Percentiles rank a stretch among this genome's conserved stretches.
Conservation (phyloP, 2,329 filamentous ascomycete genomes). For the Exophiala alcalophila region DNA sequence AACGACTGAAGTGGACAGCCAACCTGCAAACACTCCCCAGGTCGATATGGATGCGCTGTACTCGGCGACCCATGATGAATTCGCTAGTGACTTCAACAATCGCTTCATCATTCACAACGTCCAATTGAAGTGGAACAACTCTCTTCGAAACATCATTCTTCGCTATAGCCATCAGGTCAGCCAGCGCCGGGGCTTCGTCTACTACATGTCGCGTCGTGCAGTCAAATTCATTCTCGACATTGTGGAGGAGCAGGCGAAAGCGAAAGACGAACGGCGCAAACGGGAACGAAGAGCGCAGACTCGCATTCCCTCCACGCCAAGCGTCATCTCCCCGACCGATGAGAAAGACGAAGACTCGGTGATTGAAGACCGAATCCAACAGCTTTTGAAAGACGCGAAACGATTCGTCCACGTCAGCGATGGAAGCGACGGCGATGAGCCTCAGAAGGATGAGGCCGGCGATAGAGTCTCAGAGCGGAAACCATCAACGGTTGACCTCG, state of each 20-base stretch:
- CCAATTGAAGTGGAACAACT: conserved; percentile 98
- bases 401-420: conserved; percentile 76
- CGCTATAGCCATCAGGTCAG: conserved; percentile 97
- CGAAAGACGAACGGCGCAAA: conserved; percentile 48
- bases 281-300: conserved; percentile 14
- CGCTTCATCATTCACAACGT: conserved; percentile 97
- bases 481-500: conserved; percentile 50
- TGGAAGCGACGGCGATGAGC: conserved; percentile 36
- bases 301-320: conserved; percentile 18
- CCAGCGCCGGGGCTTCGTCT: conserved; percentile 91
- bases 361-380: conserved; percentile 80
- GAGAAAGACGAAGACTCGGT: conserved; percentile 61
- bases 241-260: conserved; percentile 85
- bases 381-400: conserved; percentile 78
- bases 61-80: conserved; percentile 70
- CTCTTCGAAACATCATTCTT: conserved; percentile 89
- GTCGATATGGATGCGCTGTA: conserved; percentile 57
- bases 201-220: conserved; percentile 92
- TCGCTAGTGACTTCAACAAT: conserved; percentile 94
- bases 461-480: conserved; percentile 37
- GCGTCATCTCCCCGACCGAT: conserved; percentile 35
- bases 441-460: conserved; percentile 29
- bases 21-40: conserved; percentile 53
- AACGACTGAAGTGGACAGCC: conserved; percentile 37
- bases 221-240: conserved; percentile 99